Percentiles rank a stretch among this genome's conserved stretches.
Evolutionary conservation across 495 filamentous ascomycete genomes (phyloP).

Genomic region (Penicillium coprophilum): DNA sequence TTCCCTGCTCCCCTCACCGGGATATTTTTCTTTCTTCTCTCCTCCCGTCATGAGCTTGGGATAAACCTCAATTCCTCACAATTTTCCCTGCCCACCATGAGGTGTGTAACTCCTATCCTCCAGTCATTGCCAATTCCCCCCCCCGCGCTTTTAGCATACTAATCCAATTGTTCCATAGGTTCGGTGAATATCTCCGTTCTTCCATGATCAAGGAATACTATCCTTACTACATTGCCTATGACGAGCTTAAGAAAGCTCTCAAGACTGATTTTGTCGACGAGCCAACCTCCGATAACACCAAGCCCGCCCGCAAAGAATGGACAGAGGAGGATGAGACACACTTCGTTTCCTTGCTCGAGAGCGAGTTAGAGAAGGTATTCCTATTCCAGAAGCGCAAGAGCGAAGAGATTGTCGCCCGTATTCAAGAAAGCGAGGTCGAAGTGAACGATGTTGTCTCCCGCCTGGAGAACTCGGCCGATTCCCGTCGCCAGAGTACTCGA

Average conservation of each 20-base stretch:
- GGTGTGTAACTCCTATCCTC: constrained; percentile 15
- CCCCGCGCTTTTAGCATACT: constrained; percentile 10
- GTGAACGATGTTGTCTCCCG: constrained; percentile 81
- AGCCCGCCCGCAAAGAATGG: constrained; percentile 68
- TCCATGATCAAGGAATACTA: constrained; percentile 93
- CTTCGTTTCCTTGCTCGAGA: constrained; percentile 83
- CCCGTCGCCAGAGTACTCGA: constrained; percentile 26
- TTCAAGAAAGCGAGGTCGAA: constrained; percentile 80
- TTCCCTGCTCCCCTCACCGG: neutral
- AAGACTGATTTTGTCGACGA: constrained; percentile 66
- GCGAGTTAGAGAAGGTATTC: constrained; percentile 94
- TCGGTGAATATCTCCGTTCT: constrained; percentile 91
- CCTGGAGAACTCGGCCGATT: constrained; percentile 46
- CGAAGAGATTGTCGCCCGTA: constrained; percentile 87
- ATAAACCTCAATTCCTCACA: neutral
- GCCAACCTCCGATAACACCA: constrained; percentile 53
- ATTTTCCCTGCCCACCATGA: constrained; percentile 28
- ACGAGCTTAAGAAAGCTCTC: constrained; percentile 84
- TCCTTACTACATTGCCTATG: constrained; percentile 97
- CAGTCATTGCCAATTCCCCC: neutral
- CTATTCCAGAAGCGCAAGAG: constrained; percentile 95
- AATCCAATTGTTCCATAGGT: constrained; percentile 60
- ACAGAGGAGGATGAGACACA: constrained; percentile 86
- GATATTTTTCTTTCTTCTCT: constrained; percentile 12
- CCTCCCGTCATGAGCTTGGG: constrained; percentile 24